A percentile compares a stretch with the other conserved stretches of the same genome.
Evolutionary conservation across 768 basidiomycete species (phyloP).

Genomic region (Tephrocybe sp.): DNA sequence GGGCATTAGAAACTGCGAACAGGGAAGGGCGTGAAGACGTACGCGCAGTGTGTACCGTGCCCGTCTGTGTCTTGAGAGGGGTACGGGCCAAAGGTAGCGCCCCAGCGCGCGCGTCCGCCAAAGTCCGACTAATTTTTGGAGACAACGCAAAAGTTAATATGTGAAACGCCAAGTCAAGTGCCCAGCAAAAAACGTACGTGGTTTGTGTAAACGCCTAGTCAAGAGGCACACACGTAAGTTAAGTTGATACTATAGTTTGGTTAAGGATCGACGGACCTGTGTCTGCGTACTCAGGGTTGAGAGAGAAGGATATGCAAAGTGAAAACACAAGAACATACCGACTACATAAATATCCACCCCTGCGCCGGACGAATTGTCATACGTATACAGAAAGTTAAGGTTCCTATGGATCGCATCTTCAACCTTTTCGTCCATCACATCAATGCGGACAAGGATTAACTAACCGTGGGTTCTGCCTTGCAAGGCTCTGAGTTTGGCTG

Average conservation of each 20-base stretch:
- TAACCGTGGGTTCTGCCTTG: conserved; percentile 14
- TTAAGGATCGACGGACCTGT: too few species aligned
- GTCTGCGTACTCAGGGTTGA: too few species aligned
- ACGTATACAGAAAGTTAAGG: background rate
- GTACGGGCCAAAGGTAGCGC: conserved; percentile 29
- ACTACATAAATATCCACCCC: background rate
- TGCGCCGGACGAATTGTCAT: background rate
- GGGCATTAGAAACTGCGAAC: background rate
- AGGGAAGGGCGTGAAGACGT: conserved; percentile 4
- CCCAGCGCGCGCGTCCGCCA: conserved; percentile 38
- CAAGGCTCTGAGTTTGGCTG: conserved; percentile 18
- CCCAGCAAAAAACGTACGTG: conserved; percentile 2
- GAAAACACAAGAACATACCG: background rate
- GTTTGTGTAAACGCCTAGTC: conserved; percentile 1
- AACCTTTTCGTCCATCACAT: background rate
- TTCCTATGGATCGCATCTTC: background rate
- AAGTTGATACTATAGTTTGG: too few species aligned
- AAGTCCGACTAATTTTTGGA: conserved; percentile 34
- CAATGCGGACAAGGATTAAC: background rate
- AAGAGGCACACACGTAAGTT: too few species aligned
- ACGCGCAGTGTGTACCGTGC: conserved; percentile 39
- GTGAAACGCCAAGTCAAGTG: too few species aligned
- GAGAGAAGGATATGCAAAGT: too few species aligned
- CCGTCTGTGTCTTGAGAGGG: conserved; percentile 31
- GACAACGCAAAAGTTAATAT: too few species aligned